phyloP scores from a whole-genome alignment of 176 grass and related monocot species.

The Triticum timopheevii region DNA sequence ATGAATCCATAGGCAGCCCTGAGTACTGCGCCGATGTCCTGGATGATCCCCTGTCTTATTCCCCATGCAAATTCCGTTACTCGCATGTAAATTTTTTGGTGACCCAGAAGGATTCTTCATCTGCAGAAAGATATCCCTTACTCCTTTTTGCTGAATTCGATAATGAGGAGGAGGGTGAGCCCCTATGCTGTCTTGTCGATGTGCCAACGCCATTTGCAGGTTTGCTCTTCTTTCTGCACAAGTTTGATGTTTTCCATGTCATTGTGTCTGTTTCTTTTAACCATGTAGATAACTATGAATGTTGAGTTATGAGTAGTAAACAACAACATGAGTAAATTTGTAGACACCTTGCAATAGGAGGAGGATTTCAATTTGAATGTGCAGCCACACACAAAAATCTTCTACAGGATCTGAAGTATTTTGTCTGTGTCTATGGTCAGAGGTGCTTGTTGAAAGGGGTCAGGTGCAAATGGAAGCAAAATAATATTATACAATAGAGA shows the following conservation, averaged over 20 bases:
- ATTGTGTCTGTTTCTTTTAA: not conserved
- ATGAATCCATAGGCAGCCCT: conserved; percentile 10
- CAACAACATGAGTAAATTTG: not conserved
- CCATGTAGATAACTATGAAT: not conserved
- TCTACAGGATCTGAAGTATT: not conserved
- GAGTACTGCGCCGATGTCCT: not conserved
- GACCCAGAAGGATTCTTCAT: not conserved
- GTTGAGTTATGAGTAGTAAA: not conserved
- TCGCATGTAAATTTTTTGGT: conserved; percentile 35
- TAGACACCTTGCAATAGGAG: not conserved
- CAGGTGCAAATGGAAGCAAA: not conserved
- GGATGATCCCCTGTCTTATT: not conserved
- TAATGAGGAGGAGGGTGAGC: conserved; percentile 11
- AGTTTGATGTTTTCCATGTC: not conserved
- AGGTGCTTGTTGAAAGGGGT: not conserved
- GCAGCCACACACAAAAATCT: not conserved
- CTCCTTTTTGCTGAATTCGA: conserved; percentile 36
- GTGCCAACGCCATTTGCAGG: conserved; percentile 27
- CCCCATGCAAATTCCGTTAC: conserved; percentile 10
- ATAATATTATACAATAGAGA: not conserved
- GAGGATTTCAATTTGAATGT: not conserved
- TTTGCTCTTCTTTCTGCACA: not conserved
- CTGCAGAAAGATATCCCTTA: not conserved
- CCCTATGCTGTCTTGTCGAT: conserved; percentile 11
- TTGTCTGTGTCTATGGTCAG: not conserved